Percentiles rank a stretch among this genome's conserved stretches.
These are phyloP conservation scores for Rhizopogon salebrosus DNA, from an alignment of 768 basidiomycete species.

Conservation along the genomic window DNA sequence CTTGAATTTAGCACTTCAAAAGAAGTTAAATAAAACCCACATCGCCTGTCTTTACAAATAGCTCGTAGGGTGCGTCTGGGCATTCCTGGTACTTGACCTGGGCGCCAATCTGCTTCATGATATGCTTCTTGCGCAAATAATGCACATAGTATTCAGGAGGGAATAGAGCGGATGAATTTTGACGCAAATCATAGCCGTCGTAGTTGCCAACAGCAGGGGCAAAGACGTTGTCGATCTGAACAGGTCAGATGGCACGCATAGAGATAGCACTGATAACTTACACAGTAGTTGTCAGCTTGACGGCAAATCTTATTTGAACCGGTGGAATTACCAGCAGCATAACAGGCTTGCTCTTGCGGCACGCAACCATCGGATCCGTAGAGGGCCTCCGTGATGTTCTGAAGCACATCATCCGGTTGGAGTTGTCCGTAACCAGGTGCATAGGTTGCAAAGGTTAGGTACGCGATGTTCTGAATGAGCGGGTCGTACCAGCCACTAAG, in stretches of 20 bases:
- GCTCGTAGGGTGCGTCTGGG: slow-evolving; percentile 33
- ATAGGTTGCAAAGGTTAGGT: slow-evolving; percentile 51
- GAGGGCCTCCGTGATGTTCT: slow-evolving; percentile 42
- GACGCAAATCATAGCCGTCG: slow-evolving; percentile 54
- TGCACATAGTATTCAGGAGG: slow-evolving; percentile 53
- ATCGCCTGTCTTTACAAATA: slow-evolving; percentile 52
- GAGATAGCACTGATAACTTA: slow-evolving; percentile 25
- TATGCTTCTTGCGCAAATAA: slow-evolving; percentile 34
- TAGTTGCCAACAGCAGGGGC: slow-evolving; percentile 45
- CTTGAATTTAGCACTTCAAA: not conserved
- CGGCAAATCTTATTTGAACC: slow-evolving; percentile 46
- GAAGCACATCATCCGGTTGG: slow-evolving; percentile 40
- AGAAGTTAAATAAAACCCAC: slow-evolving; percentile 26
- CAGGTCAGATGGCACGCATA: not conserved
- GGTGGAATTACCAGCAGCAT: slow-evolving; percentile 42
- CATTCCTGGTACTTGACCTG: slow-evolving; percentile 46
- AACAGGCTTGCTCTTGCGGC: slow-evolving; percentile 52
- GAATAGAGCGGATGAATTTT: slow-evolving; percentile 46
- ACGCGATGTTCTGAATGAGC: slow-evolving; percentile 56
- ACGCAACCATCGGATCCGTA: slow-evolving; percentile 46
- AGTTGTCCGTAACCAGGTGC: slow-evolving; percentile 68
- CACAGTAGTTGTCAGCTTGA: slow-evolving; percentile 51
- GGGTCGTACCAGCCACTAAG: slow-evolving; percentile 64
- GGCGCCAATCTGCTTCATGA: slow-evolving; percentile 48
- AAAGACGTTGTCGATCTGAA: slow-evolving; percentile 42